Base-by-base conservation (phyloP, 208 protist genomes). In the Naegleria lovaniensis region DNA sequence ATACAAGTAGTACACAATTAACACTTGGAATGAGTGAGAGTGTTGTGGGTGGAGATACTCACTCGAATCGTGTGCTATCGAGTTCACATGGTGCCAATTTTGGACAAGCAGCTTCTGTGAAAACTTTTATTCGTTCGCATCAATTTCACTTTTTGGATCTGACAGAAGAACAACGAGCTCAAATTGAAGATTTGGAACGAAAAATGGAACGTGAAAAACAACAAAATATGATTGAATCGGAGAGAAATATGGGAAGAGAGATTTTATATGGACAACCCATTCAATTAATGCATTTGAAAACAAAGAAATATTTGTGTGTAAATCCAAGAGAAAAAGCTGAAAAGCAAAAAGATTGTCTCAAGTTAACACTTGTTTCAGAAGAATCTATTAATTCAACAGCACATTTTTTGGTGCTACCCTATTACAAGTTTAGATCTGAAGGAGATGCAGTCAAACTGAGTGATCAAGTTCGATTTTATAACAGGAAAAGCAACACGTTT, bases 291-390 rank as follows among this genome's bases (percentile, higher is more conserved):
- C 83, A 86, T 48, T 86, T 86, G 40, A 51, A 51, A 43, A 86
- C 39, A 29, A 86, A 86, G 11, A 86, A 86, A 51, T 86, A 33
- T n/a, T 86, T 86, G 11, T 7, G 5, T n/a, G 40, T 86, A 40
- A 79, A 79, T 79, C 22, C 83, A 36, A 86, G 39, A 86, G 83
- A 86, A 86, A 40, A 33, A 25, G 83, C 39, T 15, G 83, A 86
- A 86, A 38, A 40, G 22, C 83, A 86, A 86, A 86, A 86, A 86
- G 83, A 86, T 86, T 86, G 39, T 48, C 16, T 86, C 13, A 86
- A 48, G 38, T 51, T 86, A 48, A 51, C 39, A 25, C 38, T 86
- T 13, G 67, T 79, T 36, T 79, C 67, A 36, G 40, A 48, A 40
- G 39, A 43, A 86, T 16, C 36, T 51, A 36, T 11, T n/a, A 11